phyloP scores from a whole-genome alignment of 2,329 filamentous ascomycete species.

The Xylaria arbuscula region DNA sequence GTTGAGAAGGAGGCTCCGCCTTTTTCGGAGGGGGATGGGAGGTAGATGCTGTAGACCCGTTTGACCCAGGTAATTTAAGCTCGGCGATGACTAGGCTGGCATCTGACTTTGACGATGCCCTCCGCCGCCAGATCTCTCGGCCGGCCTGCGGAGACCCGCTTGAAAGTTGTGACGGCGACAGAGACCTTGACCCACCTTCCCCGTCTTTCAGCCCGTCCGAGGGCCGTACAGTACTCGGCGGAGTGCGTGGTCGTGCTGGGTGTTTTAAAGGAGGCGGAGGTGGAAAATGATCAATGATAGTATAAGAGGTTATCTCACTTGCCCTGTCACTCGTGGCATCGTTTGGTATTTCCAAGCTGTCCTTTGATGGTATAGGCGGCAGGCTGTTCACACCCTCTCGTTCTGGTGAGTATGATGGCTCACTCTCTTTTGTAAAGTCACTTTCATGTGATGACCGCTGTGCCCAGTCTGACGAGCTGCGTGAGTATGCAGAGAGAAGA shows the following conservation, averaged over 20 bases:
- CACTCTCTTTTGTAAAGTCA: conserved; percentile 52
- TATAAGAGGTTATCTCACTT: conserved; percentile 39
- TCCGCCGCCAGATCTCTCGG: conserved; percentile 61
- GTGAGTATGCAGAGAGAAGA: conserved; percentile 66
- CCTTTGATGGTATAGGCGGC: conserved; percentile 40
- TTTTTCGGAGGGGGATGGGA: conserved; percentile 37
- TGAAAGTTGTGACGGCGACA: conserved; percentile 39
- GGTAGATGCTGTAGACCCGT: conserved; percentile 59
- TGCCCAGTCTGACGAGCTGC: conserved; percentile 58
- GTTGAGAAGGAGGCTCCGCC: conserved; percentile 39
- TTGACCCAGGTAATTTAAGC: conserved; percentile 60
- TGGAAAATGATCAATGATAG: conserved; percentile 43
- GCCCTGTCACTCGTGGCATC: conserved; percentile 44
- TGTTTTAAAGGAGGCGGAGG: conserved; percentile 50
- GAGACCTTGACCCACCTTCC: conserved; percentile 30
- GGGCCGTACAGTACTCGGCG: conserved; percentile 40
- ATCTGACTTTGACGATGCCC: conserved; percentile 61
- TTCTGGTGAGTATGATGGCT: conserved; percentile 51
- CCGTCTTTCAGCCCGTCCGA: conserved; percentile 25
- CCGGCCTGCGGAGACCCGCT: conserved; percentile 44
- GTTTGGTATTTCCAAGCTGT: conserved; percentile 43
- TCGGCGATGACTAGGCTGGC: conserved; percentile 59
- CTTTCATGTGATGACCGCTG: conserved; percentile 57
- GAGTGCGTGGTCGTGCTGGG: conserved; percentile 37
- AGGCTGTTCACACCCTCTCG: conserved; percentile 42